Conservation (phyloP, 177 flowering plant genomes). For the Vitis hybrid region DNA sequence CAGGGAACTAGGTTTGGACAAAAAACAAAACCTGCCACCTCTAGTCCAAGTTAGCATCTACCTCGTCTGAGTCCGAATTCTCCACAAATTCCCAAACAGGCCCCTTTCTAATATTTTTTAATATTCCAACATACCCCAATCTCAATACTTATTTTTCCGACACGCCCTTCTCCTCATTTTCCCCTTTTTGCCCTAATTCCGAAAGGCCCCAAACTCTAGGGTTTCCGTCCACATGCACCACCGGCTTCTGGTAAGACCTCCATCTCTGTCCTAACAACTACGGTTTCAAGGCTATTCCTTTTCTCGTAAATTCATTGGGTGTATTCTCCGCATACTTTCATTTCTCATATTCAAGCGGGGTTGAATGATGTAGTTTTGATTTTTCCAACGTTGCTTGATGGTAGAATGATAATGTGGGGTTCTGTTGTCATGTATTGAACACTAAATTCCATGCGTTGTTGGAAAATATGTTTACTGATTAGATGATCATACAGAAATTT, state of each 20-base stretch:
- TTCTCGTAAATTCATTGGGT: neutral
- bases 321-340: no score
- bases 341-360: neutral
- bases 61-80: neutral
- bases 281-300: neutral
- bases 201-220: slow-evolving; percentile 32
- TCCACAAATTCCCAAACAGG: slow-evolving; percentile 7
- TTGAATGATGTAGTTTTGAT: neutral
- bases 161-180: neutral
- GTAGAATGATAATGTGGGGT: neutral
- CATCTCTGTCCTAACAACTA: neutral
- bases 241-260: slow-evolving; percentile 18
- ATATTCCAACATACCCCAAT: neutral
- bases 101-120: neutral
- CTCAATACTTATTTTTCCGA: neutral
- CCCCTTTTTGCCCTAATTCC: slow-evolving; percentile 20
- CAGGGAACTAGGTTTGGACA: no score
- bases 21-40: neutral
- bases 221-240: slow-evolving; percentile 23
- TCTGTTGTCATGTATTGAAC: neutral
- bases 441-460: neutral
- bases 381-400: neutral
- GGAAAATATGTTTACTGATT: neutral
- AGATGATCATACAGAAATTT: neutral
- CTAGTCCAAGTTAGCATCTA: neutral